Evolutionary conservation across 2,329 filamentous ascomycete species (phyloP).

Genomic region (Trichoderma koningii): DNA sequence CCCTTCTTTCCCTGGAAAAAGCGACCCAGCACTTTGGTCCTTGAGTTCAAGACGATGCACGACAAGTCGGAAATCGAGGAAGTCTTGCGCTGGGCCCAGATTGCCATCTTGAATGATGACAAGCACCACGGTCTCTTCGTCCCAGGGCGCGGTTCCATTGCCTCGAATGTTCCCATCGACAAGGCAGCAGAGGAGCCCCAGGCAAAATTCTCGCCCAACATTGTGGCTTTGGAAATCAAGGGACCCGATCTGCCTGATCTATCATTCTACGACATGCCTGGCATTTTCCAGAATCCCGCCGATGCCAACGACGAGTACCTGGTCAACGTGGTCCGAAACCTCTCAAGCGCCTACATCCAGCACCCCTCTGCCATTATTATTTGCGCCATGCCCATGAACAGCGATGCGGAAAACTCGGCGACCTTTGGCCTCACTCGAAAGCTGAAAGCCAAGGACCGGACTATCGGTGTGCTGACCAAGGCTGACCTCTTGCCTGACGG

Average conservation of each 20-base stretch:
- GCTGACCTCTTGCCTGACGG: slow-evolving; percentile 68
- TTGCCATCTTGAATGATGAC: slow-evolving; percentile 72
- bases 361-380: slow-evolving; percentile 73
- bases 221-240: slow-evolving; percentile 74
- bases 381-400: slow-evolving; percentile 75
- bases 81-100: slow-evolving; percentile 71
- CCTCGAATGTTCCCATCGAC: slow-evolving; percentile 40
- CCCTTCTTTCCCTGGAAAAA: slow-evolving; percentile 68
- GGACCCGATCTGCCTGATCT: slow-evolving; percentile 71
- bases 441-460: slow-evolving; percentile 58
- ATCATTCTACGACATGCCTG: slow-evolving; percentile 83
- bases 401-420: slow-evolving; percentile 73
- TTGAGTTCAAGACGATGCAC: slow-evolving; percentile 65
- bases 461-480: slow-evolving; percentile 80
- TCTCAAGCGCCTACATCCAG: slow-evolving; percentile 70
- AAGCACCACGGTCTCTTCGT: slow-evolving; percentile 55
- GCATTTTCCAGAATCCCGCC: slow-evolving; percentile 72
- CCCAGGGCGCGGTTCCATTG: slow-evolving; percentile 50
- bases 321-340: slow-evolving; percentile 69
- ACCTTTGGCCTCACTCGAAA: slow-evolving; percentile 66
- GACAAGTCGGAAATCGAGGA: slow-evolving; percentile 66
- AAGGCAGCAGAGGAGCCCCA: slow-evolving; percentile 48
- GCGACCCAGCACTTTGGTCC: slow-evolving; percentile 47
- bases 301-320: slow-evolving; percentile 66
- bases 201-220: slow-evolving; percentile 79